These are phyloP conservation scores for Epithele typhae DNA, from an alignment of 768 basidiomycete genomes.

Conservation along the genomic window DNA sequence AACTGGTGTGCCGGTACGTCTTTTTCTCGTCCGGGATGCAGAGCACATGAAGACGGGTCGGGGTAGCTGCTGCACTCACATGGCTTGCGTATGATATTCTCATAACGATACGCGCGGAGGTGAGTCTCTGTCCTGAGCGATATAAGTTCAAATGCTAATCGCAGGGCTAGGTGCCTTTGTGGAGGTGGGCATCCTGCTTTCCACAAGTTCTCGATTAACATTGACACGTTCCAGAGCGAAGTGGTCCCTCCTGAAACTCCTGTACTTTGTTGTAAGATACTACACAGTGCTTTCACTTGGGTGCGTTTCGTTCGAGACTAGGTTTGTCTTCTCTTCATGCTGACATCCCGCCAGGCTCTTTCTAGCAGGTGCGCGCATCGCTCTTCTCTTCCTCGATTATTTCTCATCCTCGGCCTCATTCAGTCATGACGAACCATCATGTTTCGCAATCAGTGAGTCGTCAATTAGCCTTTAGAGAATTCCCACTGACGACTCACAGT, in stretches of 20 bases:
- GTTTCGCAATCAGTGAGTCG: not conserved
- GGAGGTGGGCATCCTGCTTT: no score
- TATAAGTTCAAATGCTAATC: no score
- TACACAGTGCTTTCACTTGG: constrained; percentile 1
- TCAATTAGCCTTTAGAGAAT: no score
- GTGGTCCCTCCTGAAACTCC: constrained; percentile 6
- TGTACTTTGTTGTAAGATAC: constrained; percentile 8
- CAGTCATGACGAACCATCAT: constrained; percentile 1
- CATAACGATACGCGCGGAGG: constrained; percentile 7
- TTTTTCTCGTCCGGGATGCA: not conserved
- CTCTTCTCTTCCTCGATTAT: not conserved
- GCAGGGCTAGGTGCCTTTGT: no score
- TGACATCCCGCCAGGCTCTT: not conserved
- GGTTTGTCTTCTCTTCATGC: not conserved
- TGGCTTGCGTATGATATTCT: constrained; percentile 7
- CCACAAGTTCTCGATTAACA: no score
- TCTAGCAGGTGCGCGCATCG: not conserved
- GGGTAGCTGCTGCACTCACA: constrained; percentile 1
- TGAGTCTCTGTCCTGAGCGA: no score
- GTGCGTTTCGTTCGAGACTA: not conserved
- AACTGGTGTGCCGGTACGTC: constrained; percentile 6
- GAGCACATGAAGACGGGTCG: no score
- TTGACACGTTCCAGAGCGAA: not conserved
- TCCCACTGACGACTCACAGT: not conserved
- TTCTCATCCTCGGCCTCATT: not conserved